Percentiles rank a stretch among this genome's conserved stretches.
phyloP scores from a whole-genome alignment of 2,329 filamentous ascomycete genomes.

The Trichoderma semiorbis region DNA sequence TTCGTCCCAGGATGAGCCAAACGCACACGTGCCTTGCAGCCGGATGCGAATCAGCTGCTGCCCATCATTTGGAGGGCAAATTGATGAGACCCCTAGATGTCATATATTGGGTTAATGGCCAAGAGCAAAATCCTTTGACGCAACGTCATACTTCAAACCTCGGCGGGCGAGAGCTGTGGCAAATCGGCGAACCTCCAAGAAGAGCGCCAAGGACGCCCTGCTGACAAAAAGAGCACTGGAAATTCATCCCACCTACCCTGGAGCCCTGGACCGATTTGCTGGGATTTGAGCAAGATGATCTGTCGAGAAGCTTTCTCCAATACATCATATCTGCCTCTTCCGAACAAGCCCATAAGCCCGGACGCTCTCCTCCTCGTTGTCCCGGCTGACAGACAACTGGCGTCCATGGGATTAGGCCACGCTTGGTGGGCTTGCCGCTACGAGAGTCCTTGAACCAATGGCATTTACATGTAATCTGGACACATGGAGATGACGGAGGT shows the following conservation, averaged over 20 bases:
- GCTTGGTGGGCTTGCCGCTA: neutral
- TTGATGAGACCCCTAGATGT: neutral
- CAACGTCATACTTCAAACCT: neutral
- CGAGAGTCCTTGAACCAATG: neutral
- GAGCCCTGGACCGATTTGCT: neutral
- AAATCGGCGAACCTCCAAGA: neutral
- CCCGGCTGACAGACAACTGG: neutral
- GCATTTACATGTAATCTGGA: neutral
- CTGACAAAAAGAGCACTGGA: neutral
- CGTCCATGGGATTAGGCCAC: neutral
- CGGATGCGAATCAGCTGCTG: neutral
- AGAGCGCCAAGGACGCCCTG: neutral
- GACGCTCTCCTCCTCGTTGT: neutral
- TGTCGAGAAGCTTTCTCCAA: neutral
- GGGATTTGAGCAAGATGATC: neutral
- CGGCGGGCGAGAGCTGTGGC: neutral
- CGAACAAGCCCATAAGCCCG: neutral
- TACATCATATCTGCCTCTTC: neutral
- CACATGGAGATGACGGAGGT: neutral
- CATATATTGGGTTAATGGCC: neutral
- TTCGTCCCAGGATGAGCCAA: neutral
- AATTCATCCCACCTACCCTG: neutral
- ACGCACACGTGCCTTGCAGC: neutral
- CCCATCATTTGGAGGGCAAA: neutral
- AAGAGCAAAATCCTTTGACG: neutral